Conservation (phyloP, 495 filamentous ascomycete species). For the Parachaetomium inaequale region DNA sequence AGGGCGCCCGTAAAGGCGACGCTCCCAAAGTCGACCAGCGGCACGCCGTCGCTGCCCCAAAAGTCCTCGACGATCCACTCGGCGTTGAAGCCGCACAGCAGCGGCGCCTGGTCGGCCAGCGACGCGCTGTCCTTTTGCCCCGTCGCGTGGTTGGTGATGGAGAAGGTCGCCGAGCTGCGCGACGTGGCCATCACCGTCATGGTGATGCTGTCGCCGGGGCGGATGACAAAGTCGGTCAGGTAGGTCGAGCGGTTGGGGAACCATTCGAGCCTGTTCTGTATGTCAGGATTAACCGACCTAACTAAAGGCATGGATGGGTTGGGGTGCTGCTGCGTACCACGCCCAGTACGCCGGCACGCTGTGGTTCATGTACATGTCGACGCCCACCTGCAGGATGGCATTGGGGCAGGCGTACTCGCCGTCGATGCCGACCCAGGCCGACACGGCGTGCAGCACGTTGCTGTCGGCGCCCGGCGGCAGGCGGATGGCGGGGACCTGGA, state of each 20-base stretch:
- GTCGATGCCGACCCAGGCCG: conserved; percentile 22
- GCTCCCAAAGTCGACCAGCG: conserved; percentile 8
- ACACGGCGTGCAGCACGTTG: conserved; percentile 16
- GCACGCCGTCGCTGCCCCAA: conserved; percentile 4
- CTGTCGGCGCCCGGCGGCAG: conserved; percentile 10
- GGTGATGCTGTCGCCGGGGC: conserved; percentile 1
- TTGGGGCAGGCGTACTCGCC: conserved; percentile 7
- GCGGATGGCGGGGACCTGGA: conserved; percentile 14
- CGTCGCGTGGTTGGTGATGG: conserved; percentile 10
- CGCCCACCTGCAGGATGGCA: conserved; percentile 7
- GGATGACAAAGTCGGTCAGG: conserved; percentile 1
- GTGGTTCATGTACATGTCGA: conserved; percentile 13
- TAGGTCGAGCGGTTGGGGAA: not conserved
- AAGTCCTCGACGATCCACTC: conserved; percentile 19
- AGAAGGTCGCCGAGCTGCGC: not conserved
- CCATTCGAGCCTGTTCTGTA: conserved; percentile 8
- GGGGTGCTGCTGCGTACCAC: not conserved
- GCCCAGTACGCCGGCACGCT: conserved; percentile 3
- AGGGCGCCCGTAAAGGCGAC: not conserved
- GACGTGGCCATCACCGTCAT: not conserved
- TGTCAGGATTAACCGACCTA: not conserved
- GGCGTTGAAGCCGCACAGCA: conserved; percentile 12
- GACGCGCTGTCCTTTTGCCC: not conserved
- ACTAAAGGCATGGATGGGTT: not conserved
- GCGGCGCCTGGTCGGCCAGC: not conserved